Evolutionary conservation across 202 grass and related monocot species (phyloP).

Genomic region (Musa balbisiana): DNA sequence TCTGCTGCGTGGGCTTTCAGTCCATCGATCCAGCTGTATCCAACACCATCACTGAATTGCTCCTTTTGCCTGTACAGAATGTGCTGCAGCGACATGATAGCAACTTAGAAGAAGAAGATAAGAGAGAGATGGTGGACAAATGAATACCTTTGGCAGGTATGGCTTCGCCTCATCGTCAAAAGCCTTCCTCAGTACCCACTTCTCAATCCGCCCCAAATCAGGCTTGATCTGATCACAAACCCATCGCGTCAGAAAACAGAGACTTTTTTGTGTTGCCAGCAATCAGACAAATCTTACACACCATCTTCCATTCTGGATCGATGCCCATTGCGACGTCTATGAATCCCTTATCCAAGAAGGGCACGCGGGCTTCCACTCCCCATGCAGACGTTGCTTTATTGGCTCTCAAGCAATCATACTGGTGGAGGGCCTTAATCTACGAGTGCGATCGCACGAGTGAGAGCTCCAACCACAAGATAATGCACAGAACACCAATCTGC

Average conservation of each 20-base stretch:
- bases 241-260: not conserved
- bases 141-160: constrained; percentile 70
- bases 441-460: not conserved
- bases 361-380: constrained; percentile 90
- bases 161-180: constrained; percentile 86
- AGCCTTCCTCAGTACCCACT: constrained; percentile 92
- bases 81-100: constrained; percentile 35
- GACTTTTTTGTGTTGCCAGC: too few species aligned
- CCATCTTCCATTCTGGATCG: constrained; percentile 92
- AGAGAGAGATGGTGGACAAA: not conserved
- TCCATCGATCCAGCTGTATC: constrained; percentile 96
- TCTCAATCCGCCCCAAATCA: constrained; percentile 65
- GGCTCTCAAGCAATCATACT: constrained; percentile 89
- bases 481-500: not conserved
- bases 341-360: constrained; percentile 97
- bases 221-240: constrained; percentile 53
- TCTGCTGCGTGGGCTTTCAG: constrained; percentile 72
- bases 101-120: too few species aligned
- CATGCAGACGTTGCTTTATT: constrained; percentile 92
- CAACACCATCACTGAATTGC: constrained; percentile 95
- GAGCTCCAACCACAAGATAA: too few species aligned
- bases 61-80: constrained; percentile 98
- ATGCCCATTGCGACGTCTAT: constrained; percentile 83
- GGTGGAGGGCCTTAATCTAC: constrained; percentile 77
- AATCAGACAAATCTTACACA: constrained; percentile 2